Base-by-base conservation (phyloP, 2,329 filamentous ascomycete species). In the Fusarium napiforme region DNA sequence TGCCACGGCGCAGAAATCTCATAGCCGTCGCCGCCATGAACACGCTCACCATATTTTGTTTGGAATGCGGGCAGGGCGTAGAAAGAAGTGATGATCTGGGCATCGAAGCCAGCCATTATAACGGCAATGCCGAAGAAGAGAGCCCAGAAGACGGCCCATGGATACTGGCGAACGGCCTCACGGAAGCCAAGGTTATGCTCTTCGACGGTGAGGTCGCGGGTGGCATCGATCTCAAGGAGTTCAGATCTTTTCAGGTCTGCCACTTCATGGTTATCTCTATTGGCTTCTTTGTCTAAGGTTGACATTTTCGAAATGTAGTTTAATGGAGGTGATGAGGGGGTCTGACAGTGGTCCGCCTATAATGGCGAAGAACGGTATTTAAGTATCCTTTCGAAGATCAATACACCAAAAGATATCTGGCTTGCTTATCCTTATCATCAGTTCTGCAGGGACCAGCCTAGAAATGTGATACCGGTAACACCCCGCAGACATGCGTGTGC, bases 111-210 rank as follows among this genome's bases (percentile, higher is more conserved):
- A 11, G 53, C 53, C 53, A 56, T 56, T 28, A 56, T 43, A 16
- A 56, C 53, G 53, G 53, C 53, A 5, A 43, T 56, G 2, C 37
- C 53, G 12, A 56, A 56, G 37, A 56, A 56, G 6, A 56, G 53
- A 32, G 53, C 53, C 53, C 53, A 56, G 28, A 56, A 56, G 3
- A 56, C 53, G 28, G 53, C 53, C 53, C 53, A 56, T 5, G 53
- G 53, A 34, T 56, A 56, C 37, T 56, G 53, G 11, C 37, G 37
- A 4, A 19, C 37, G 8, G 53, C 53, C 8, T 56, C 53, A 5
- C 53, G 53, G 15, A 56, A 56, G 37, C 53, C 37, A 9, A 56
- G 53, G 11, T 56, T 42, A 16, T 56, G 53, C 28, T 56, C 53
- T n/a, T 56, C 53, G 37, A 32, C 53, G n/a, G 53, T 56, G 26